A percentile compares a stretch with the other conserved stretches of the same genome.
Evolutionary conservation across 768 basidiomycete species (phyloP).

Genomic region (Serendipita indica): DNA sequence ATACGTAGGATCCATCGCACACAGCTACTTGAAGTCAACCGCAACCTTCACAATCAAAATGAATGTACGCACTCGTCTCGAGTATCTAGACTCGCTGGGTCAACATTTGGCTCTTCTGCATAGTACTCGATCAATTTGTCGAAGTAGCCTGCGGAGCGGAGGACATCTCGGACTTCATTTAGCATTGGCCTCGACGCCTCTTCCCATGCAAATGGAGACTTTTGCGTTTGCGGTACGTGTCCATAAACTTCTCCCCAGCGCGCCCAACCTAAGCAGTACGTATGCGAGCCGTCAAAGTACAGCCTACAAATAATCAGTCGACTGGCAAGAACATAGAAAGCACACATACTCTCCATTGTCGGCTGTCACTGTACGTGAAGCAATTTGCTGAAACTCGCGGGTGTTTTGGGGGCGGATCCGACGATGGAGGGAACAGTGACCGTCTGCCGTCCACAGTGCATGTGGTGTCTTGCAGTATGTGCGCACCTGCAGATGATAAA

Average conservation of each 20-base stretch:
- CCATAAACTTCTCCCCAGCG: conserved; percentile 43
- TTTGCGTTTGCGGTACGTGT: conserved; percentile 11
- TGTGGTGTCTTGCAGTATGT: conserved; percentile 45
- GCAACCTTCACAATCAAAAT: conserved; percentile 35
- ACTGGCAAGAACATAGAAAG: not conserved
- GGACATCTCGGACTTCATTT: conserved; percentile 33
- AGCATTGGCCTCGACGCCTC: conserved; percentile 23
- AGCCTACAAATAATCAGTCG: conserved; percentile 18
- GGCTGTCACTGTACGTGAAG: not conserved
- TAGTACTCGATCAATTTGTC: conserved; percentile 46
- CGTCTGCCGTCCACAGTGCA: conserved; percentile 60
- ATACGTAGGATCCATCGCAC: conserved; percentile 21
- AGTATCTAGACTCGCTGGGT: conserved; percentile 32
- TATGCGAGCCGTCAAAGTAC: conserved; percentile 43
- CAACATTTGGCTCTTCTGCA: conserved; percentile 58
- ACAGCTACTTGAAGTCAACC: conserved; percentile 22
- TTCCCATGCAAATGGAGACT: conserved; percentile 19
- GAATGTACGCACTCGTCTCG: conserved; percentile 42
- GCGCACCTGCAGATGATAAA: conserved; percentile 58
- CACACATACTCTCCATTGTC: not conserved
- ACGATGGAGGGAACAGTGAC: conserved; percentile 43
- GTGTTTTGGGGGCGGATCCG: not conserved
- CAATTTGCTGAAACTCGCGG: not conserved
- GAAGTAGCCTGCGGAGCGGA: conserved; percentile 43
- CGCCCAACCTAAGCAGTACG: conserved; percentile 63